Conservation (phyloP, 1,284 basidiomycete species). For the Phylloboletellus chloephorus region DNA sequence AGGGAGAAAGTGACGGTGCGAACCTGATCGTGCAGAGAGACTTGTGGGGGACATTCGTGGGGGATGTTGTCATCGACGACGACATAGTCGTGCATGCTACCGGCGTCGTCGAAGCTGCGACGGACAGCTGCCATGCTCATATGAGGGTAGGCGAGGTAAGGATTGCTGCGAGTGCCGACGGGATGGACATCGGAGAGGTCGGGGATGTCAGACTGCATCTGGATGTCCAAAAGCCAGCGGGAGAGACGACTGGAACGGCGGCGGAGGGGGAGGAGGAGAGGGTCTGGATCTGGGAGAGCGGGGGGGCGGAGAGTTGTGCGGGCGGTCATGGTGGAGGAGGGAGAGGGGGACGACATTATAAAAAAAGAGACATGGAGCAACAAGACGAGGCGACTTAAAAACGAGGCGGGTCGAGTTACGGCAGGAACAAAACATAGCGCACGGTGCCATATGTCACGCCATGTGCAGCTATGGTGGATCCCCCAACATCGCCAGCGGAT, state of each 20-base stretch:
- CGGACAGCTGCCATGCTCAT: slow-evolving; percentile 31
- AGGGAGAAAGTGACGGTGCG: slow-evolving; percentile 11
- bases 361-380: too few species aligned
- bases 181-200: slow-evolving; percentile 26
- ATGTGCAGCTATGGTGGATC: too few species aligned
- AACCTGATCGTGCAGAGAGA: slow-evolving; percentile 16
- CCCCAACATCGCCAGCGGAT: too few species aligned
- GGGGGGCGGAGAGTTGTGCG: slow-evolving; percentile 19
- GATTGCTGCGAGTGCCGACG: slow-evolving; percentile 36
- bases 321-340: slow-evolving; percentile 28
- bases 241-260: slow-evolving; percentile 57
- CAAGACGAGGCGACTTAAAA: too few species aligned
- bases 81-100: slow-evolving; percentile 53
- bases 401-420: slow-evolving; percentile 2
- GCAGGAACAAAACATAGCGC: too few species aligned
- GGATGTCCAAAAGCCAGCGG: slow-evolving; percentile 66
- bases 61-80: slow-evolving; percentile 35
- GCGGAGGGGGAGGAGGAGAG: slow-evolving; percentile 21
- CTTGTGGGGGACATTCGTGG: slow-evolving; percentile 23
- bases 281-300: slow-evolving; percentile 19
- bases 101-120: slow-evolving; percentile 29
- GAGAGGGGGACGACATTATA: too few species aligned
- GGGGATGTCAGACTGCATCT: slow-evolving; percentile 25
- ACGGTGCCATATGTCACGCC: too few species aligned
- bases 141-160: slow-evolving; percentile 54